These are phyloP conservation scores for Sarcodon sp. DNA, from an alignment of 768 basidiomycete genomes.

Conservation along the genomic window DNA sequence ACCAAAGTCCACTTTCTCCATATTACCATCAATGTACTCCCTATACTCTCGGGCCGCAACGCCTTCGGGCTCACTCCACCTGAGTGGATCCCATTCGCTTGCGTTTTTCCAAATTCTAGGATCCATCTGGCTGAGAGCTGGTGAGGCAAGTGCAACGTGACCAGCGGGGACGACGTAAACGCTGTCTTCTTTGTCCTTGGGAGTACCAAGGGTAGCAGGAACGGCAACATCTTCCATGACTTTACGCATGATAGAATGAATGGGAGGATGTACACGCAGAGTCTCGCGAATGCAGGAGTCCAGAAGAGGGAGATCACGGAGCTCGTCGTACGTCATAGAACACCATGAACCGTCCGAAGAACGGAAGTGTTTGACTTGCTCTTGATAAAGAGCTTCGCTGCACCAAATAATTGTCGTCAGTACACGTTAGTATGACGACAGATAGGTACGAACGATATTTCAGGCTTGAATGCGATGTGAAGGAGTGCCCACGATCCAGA, in stretches of 20 bases:
- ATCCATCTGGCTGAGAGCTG: slow-evolving; percentile 81
- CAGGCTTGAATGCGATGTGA: slow-evolving; percentile 66
- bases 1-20: slow-evolving; percentile 93
- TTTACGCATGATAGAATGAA: slow-evolving; percentile 91
- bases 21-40: slow-evolving; percentile 58
- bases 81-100: slow-evolving; percentile 56
- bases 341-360: slow-evolving; percentile 71
- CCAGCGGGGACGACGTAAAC: slow-evolving; percentile 85
- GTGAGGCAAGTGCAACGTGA: slow-evolving; percentile 80
- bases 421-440: neutral
- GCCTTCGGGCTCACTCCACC: slow-evolving; percentile 83
- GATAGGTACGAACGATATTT: slow-evolving; percentile 48
- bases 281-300: slow-evolving; percentile 91
- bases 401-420: neutral
- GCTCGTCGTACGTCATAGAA: slow-evolving; percentile 73
- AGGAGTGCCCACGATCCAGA: slow-evolving; percentile 85
- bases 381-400: slow-evolving; percentile 76
- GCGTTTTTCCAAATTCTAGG: slow-evolving; percentile 70
- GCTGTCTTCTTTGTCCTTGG: slow-evolving; percentile 39
- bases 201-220: slow-evolving; percentile 69
- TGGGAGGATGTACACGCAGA: slow-evolving; percentile 85
- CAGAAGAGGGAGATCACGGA: slow-evolving; percentile 71
- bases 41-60: slow-evolving; percentile 69
- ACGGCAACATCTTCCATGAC: slow-evolving; percentile 79
- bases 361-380: slow-evolving; percentile 76